Conservation (phyloP, 768 basidiomycete genomes). For the Tulasnella sp. region DNA sequence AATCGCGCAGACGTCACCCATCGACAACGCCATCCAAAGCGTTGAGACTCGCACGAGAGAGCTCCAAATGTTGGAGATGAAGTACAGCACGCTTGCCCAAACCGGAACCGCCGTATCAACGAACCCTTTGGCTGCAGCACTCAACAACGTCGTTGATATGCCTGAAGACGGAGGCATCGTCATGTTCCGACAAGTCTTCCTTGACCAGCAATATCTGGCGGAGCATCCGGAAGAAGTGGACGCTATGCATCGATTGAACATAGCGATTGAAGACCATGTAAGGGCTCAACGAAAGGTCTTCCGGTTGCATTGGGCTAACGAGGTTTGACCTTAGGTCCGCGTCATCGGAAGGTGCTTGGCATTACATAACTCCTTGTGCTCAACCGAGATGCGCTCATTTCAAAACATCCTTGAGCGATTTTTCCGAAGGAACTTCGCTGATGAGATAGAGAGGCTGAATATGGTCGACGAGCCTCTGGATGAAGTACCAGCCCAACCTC, state of each 20-base stretch:
- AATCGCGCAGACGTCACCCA: conserved; percentile 69
- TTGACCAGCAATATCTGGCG: conserved; percentile 54
- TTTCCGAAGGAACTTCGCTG: conserved; percentile 74
- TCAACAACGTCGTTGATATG: conserved; percentile 82
- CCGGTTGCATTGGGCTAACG: neutral
- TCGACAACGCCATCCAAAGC: conserved; percentile 73
- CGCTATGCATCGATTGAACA: conserved; percentile 58
- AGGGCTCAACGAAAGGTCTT: conserved; percentile 19
- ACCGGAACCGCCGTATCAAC: conserved; percentile 50
- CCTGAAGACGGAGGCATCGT: conserved; percentile 67
- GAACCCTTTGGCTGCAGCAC: conserved; percentile 71
- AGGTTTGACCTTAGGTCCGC: conserved; percentile 41
- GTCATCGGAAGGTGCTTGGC: conserved; percentile 76
- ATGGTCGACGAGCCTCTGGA: conserved; percentile 32
- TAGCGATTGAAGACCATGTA: conserved; percentile 76
- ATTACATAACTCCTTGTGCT: conserved; percentile 72
- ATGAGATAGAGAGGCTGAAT: conserved; percentile 64
- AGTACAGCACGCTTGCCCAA: conserved; percentile 70
- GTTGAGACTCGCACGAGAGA: conserved; percentile 74
- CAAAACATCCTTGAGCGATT: conserved; percentile 81
- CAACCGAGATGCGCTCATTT: conserved; percentile 83
- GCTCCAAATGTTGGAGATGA: conserved; percentile 52
- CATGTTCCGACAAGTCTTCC: conserved; percentile 67
- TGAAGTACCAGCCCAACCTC: neutral
- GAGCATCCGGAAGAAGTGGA: conserved; percentile 61